Evolutionary conservation across 2,329 filamentous ascomycete species (phyloP).

Genomic region (Hypoxylon sp.): DNA sequence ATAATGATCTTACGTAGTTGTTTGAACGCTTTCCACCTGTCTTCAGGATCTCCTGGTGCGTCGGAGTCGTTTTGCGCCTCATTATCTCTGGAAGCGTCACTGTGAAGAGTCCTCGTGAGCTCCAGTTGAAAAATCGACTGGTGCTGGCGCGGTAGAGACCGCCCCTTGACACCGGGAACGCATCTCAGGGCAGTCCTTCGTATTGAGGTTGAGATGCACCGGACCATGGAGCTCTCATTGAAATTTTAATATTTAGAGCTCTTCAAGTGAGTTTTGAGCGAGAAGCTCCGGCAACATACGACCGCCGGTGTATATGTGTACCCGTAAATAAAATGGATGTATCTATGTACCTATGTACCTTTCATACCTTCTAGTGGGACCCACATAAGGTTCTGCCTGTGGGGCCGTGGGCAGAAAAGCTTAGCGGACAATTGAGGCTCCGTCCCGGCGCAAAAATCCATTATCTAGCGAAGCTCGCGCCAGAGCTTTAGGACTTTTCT

Average conservation of each 20-base stretch:
- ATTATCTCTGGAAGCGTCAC: conserved; percentile 16
- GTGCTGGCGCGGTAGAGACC: conserved; percentile 17
- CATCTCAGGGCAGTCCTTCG: conserved; percentile 33
- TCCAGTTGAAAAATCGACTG: conserved; percentile 22
- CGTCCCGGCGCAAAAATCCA: conserved; percentile 48
- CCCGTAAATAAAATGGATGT: conserved; percentile 11
- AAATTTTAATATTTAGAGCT: not conserved
- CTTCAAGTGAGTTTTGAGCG: not conserved
- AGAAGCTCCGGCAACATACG: conserved; percentile 12
- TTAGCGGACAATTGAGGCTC: conserved; percentile 54
- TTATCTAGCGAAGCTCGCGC: conserved; percentile 35
- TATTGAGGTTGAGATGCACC: conserved; percentile 27
- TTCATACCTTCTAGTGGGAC: not conserved
- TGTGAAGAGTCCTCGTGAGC: conserved; percentile 4
- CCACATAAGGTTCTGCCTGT: not conserved
- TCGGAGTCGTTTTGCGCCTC: not conserved
- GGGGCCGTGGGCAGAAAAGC: not conserved
- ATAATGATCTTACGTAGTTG: conserved; percentile 40
- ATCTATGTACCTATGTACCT: conserved; percentile 22
- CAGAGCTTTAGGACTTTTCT: conserved; percentile 52
- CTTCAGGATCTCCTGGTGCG: not conserved
- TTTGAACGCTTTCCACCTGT: conserved; percentile 35
- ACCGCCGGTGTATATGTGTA: not conserved
- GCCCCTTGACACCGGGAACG: conserved; percentile 24
- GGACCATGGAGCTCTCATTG: conserved; percentile 33